phyloP scores from a whole-genome alignment of 805 yeast genomes.

The Ogataea paradorogensis region DNA sequence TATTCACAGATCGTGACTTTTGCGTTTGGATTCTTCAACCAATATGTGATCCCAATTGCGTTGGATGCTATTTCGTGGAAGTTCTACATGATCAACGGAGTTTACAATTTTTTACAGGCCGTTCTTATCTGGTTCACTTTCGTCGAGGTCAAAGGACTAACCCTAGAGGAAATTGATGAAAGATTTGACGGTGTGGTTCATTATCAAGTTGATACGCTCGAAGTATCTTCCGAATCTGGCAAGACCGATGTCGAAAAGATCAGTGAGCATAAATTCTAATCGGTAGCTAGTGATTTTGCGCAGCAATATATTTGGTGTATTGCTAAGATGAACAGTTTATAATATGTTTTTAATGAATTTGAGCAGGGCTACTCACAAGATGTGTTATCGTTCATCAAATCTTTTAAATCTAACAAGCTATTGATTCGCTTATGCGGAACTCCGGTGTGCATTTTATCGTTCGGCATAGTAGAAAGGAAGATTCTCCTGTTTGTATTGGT shows the following conservation, averaged over 20 bases:
- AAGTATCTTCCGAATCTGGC: neutral
- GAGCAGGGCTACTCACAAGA: no score
- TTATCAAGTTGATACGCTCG: slow-evolving; percentile 4
- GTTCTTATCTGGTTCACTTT: slow-evolving; percentile 24
- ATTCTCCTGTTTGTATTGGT: neutral
- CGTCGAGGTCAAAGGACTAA: slow-evolving; percentile 28
- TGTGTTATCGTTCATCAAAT: no score
- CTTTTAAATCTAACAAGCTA: no score
- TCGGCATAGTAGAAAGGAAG: no score
- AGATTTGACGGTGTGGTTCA: slow-evolving; percentile 27
- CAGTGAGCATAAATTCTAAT: slow-evolving; percentile 1
- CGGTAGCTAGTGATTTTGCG: neutral
- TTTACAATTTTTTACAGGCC: slow-evolving; percentile 24
- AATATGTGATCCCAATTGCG: slow-evolving; percentile 32
- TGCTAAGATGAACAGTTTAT: no score
- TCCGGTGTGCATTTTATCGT: neutral
- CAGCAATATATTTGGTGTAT: neutral
- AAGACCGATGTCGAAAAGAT: slow-evolving; percentile 2
- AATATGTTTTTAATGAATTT: no score
- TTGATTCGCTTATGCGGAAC: neutral
- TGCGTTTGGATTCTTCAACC: slow-evolving; percentile 27
- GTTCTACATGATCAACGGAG: slow-evolving; percentile 26
- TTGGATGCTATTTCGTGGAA: slow-evolving; percentile 24
- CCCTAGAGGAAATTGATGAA: slow-evolving; percentile 30
- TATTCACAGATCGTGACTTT: slow-evolving; percentile 24